A percentile compares a stretch with the other conserved stretches of the same genome.
phyloP scores from a whole-genome alignment of 2,329 filamentous ascomycete genomes.

The Xylariaceae sp. region DNA sequence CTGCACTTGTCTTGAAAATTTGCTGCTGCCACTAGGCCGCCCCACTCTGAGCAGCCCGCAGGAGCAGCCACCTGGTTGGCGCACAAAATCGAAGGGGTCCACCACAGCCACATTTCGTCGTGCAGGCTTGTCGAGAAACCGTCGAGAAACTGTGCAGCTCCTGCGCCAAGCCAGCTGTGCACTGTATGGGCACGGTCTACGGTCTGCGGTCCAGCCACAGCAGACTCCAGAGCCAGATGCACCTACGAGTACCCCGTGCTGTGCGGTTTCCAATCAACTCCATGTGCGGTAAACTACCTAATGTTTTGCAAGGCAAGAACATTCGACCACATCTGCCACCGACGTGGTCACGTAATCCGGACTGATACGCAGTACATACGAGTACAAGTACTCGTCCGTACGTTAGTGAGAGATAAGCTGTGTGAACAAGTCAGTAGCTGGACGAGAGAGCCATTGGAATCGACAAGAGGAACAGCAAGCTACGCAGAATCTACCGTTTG shows the following conservation, averaged over 20 bases:
- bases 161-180: neutral
- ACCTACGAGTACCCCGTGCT: too few species aligned
- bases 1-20: constrained; percentile 18
- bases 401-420: neutral
- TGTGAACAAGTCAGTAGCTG: neutral
- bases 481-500: neutral
- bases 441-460: neutral
- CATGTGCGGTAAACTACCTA: neutral
- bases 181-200: neutral
- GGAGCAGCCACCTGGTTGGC: constrained; percentile 3
- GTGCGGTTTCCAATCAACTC: neutral
- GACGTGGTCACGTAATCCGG: neutral
- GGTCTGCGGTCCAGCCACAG: neutral
- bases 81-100: neutral
- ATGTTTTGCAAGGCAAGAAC: neutral
- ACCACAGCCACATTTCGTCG: too few species aligned
- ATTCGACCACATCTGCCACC: neutral
- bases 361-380: too few species aligned
- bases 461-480: neutral
- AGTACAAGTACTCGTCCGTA: too few species aligned
- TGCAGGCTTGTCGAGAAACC: too few species aligned
- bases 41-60: neutral
- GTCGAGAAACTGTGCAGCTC: neutral
- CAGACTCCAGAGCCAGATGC: neutral
- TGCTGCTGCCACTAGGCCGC: constrained; percentile 21